A percentile compares a stretch with the other conserved stretches of the same genome.
Conservation (phyloP, 2,329 filamentous ascomycete genomes). For the Fusarium paranaense region DNA sequence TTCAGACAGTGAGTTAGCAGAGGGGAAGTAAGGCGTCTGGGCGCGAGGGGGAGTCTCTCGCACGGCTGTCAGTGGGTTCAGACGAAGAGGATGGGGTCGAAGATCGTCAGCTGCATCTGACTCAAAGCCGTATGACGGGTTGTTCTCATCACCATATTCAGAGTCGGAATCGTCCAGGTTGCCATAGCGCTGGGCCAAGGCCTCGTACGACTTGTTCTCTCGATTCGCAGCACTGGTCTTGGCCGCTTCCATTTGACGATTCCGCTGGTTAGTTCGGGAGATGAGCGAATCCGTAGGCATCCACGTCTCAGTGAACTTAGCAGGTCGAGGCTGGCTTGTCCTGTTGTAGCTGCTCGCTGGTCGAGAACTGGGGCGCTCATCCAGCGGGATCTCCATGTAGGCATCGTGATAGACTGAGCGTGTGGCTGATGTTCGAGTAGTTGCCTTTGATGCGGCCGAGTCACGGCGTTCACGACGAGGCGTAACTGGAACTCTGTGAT, state of each 20-base stretch:
- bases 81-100: slow-evolving; percentile 66
- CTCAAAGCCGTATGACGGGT: slow-evolving; percentile 44
- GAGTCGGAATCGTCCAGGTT: slow-evolving; percentile 56
- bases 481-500: slow-evolving; percentile 60
- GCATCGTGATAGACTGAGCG: slow-evolving; percentile 54
- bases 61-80: slow-evolving; percentile 56
- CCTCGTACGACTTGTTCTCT: slow-evolving; percentile 57
- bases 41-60: slow-evolving; percentile 27
- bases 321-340: slow-evolving; percentile 51
- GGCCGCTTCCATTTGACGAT: slow-evolving; percentile 55
- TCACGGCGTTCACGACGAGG: slow-evolving; percentile 59
- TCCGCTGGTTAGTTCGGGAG: slow-evolving; percentile 65
- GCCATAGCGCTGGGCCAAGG: slow-evolving; percentile 59
- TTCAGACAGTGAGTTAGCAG: slow-evolving; percentile 55
- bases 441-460: slow-evolving; percentile 56
- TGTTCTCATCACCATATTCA: slow-evolving; percentile 54
- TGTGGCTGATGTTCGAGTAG: slow-evolving; percentile 60
- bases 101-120: slow-evolving; percentile 40
- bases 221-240: slow-evolving; percentile 49
- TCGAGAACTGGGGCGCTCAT: slow-evolving; percentile 50
- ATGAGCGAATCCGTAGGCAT: slow-evolving; percentile 65
- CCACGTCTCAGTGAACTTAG: slow-evolving; percentile 67
- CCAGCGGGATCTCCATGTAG: slow-evolving; percentile 63
- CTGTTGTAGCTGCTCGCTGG: slow-evolving; percentile 38
- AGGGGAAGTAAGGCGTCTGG: slow-evolving; percentile 38